These are phyloP conservation scores for Exophiala lecanii-corni DNA, from an alignment of 2,329 filamentous ascomycete species.

Conservation along the genomic window DNA sequence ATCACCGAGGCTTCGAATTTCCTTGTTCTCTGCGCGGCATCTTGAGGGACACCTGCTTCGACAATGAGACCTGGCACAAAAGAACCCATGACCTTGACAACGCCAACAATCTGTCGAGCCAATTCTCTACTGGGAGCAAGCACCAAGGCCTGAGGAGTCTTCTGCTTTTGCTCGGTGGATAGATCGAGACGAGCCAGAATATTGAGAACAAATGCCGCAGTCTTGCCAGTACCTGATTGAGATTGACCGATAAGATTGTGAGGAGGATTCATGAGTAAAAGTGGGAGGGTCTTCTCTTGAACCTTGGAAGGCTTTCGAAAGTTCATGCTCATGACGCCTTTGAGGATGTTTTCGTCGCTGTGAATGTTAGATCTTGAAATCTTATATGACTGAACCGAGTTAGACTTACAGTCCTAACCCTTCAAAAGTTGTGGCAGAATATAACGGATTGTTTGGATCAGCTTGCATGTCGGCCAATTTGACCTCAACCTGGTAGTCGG, in stretches of 20 bases:
- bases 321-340: conserved; percentile 73
- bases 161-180: conserved; percentile 51
- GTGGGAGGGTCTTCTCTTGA: conserved; percentile 86
- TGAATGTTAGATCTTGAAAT: background rate
- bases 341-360: conserved; percentile 52
- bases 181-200: conserved; percentile 84
- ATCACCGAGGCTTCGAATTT: conserved; percentile 72
- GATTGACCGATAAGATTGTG: conserved; percentile 96
- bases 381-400: too few species aligned
- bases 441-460: conserved; percentile 81
- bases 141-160: conserved; percentile 73
- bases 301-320: conserved; percentile 97
- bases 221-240: conserved; percentile 98
- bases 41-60: conserved; percentile 73
- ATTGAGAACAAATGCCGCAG: conserved; percentile 90
- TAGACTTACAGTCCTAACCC: conserved; percentile 73
- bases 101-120: conserved; percentile 86
- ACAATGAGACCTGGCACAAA: conserved; percentile 73
- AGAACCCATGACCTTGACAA: conserved; percentile 76
- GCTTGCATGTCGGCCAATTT: conserved; percentile 85
- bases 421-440: conserved; percentile 77
- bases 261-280: conserved; percentile 82
- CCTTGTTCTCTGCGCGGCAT: conserved; percentile 64
- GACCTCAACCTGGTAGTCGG: conserved; percentile 83
- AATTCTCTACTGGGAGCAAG: conserved; percentile 92